Conservation (phyloP, 1,284 basidiomycete species). For the Ceratobasidium papillatum region DNA sequence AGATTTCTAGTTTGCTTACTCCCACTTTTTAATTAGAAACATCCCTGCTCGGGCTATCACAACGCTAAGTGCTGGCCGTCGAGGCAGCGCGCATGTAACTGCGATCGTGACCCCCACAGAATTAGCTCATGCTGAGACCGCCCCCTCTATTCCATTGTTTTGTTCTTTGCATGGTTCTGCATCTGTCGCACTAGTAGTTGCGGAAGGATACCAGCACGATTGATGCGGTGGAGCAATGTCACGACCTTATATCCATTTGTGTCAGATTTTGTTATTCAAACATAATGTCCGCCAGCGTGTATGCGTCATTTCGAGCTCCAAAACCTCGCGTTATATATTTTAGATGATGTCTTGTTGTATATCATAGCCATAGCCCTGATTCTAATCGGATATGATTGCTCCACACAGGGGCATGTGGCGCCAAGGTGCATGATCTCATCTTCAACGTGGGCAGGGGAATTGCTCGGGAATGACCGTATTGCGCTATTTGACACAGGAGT, state of each 20-base stretch:
- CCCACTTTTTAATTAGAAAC: too few relatives aligned
- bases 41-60: too few relatives aligned
- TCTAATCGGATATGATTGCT: not conserved
- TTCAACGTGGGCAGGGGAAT: not conserved
- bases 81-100: too few relatives aligned
- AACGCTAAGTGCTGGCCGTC: too few relatives aligned
- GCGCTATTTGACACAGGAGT: too few relatives aligned
- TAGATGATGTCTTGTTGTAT: not conserved
- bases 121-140: too few relatives aligned
- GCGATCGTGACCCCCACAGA: too few relatives aligned
- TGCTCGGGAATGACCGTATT: not conserved
- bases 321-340: not conserved
- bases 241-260: not conserved
- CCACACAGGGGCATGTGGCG: not conserved
- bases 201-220: too few relatives aligned
- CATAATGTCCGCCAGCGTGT: not conserved
- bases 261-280: not conserved
- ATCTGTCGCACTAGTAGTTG: too few relatives aligned
- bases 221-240: not conserved
- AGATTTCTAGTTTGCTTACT: too few relatives aligned
- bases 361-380: not conserved
- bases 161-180: too few relatives aligned
- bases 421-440: not conserved
- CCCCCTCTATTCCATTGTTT: too few relatives aligned
- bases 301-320: not conserved